Conservation (phyloP, 176 grass and related monocot genomes). For the Bonia amplexicaulis region DNA sequence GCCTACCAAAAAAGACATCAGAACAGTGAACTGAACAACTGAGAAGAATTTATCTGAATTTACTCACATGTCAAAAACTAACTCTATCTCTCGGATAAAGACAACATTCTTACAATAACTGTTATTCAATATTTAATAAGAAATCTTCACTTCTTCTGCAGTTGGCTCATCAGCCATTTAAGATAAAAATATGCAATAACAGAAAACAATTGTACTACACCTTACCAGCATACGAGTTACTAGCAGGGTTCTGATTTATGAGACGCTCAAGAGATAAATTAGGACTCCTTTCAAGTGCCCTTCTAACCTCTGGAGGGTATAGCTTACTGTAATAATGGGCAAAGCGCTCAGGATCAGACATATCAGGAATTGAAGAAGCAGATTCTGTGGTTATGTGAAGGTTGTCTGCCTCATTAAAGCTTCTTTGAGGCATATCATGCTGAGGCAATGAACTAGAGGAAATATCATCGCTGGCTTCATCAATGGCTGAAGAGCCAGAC, state of each 20-base stretch:
- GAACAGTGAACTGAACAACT: not conserved
- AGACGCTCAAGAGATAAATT: not conserved
- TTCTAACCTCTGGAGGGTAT: conserved; percentile 19
- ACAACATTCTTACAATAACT: not conserved
- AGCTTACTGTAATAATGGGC: conserved; percentile 11
- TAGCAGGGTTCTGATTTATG: not conserved
- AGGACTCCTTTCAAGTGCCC: not conserved
- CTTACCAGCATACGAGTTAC: not conserved
- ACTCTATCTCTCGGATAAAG: not conserved
- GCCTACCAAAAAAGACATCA: not conserved
- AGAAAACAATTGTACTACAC: not conserved
- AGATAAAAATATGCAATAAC: not conserved
- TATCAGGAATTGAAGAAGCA: not conserved
- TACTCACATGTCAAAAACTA: not conserved
- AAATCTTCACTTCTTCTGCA: not conserved
- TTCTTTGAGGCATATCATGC: not conserved
- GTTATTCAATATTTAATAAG: not conserved
- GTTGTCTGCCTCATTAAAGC: not conserved
- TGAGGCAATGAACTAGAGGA: not conserved
- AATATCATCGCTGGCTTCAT: not conserved
- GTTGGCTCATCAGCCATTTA: not conserved
- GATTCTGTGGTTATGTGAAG: not conserved
- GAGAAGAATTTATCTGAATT: not conserved
- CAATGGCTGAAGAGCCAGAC: not conserved
- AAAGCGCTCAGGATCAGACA: conserved; percentile 15